Conservation (phyloP, 2,329 filamentous ascomycete genomes). For the Stachybotrys chlorohalonatus region DNA sequence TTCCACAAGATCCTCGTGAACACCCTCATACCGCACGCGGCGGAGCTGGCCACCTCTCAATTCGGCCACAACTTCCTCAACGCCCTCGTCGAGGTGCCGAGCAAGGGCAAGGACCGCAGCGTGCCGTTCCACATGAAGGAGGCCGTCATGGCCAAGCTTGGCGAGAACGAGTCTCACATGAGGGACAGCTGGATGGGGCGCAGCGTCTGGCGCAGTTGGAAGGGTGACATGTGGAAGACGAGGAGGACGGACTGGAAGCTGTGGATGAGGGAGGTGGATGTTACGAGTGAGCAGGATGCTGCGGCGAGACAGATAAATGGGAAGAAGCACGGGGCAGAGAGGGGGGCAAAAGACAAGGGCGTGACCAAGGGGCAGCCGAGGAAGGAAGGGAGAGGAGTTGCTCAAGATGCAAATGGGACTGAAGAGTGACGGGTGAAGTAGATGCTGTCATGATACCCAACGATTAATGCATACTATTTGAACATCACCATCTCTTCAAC, state of each 20-base stretch:
- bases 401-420: not conserved
- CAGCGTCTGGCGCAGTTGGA: slow-evolving; percentile 49
- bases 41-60: slow-evolving; percentile 38
- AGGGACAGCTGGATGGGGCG: slow-evolving; percentile 45
- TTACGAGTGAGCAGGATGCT: not conserved
- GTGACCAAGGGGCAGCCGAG: not conserved
- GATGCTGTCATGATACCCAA: not conserved
- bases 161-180: slow-evolving; percentile 36
- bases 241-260: slow-evolving; percentile 44
- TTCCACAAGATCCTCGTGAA: slow-evolving; percentile 48
- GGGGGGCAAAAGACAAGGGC: not conserved
- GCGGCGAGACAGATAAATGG: not conserved
- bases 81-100: slow-evolving; percentile 39
- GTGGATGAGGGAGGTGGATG: slow-evolving; percentile 43
- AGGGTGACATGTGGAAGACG: slow-evolving; percentile 48
- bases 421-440: not conserved
- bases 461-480: not conserved
- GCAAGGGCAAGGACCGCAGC: slow-evolving; percentile 35
- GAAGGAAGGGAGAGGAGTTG: not conserved
- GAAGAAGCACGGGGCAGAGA: not conserved
- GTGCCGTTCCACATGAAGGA: slow-evolving; percentile 52
- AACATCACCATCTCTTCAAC: not conserved
- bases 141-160: slow-evolving; percentile 40
- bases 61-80: slow-evolving; percentile 43
- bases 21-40: slow-evolving; percentile 33